Conservation (phyloP, 2,329 filamentous ascomycete genomes). For the Polytolypa hystricis region DNA sequence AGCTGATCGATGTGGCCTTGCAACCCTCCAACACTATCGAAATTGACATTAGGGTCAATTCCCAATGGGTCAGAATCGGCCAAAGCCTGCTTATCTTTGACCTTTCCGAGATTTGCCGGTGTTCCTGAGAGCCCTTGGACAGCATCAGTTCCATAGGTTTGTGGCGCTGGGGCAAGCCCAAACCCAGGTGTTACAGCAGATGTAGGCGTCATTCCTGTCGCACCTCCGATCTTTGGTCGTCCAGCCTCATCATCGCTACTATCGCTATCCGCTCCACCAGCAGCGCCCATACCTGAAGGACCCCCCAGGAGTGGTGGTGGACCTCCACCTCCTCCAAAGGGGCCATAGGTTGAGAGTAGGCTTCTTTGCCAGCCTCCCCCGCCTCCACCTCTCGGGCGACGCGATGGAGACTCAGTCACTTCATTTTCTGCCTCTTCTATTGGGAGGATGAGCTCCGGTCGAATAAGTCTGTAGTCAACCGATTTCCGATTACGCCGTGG, state of each 20-base stretch:
- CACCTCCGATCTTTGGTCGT: constrained; percentile 48
- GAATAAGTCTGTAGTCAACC: constrained; percentile 78
- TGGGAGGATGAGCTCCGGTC: constrained; percentile 57
- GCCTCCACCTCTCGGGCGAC: constrained; percentile 53
- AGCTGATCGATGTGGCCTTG: constrained; percentile 91
- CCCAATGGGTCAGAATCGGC: constrained; percentile 92
- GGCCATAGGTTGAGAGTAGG: constrained; percentile 80
- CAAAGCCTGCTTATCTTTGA: constrained; percentile 83
- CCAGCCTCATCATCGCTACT: constrained; percentile 88
- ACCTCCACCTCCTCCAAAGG: constrained; percentile 78
- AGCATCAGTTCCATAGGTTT: constrained; percentile 47
- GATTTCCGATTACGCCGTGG: constrained; percentile 49
- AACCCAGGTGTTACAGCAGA: constrained; percentile 41
- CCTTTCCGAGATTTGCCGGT: constrained; percentile 77
- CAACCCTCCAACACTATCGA: constrained; percentile 85
- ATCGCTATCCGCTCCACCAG: constrained; percentile 78
- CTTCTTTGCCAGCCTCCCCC: constrained; percentile 59
- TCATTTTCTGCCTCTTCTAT: constrained; percentile 66
- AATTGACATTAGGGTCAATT: constrained; percentile 84
- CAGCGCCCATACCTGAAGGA: constrained; percentile 56
- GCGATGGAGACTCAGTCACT: constrained; percentile 56
- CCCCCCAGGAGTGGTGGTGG: constrained; percentile 61
- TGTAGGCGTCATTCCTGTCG: constrained; percentile 54
- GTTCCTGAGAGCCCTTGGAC: constrained; percentile 47
- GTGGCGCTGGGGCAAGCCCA: constrained; percentile 42